These are phyloP conservation scores for Phytophthora aleatoria DNA, from an alignment of 352 stramenopile species.

Conservation along the genomic window DNA sequence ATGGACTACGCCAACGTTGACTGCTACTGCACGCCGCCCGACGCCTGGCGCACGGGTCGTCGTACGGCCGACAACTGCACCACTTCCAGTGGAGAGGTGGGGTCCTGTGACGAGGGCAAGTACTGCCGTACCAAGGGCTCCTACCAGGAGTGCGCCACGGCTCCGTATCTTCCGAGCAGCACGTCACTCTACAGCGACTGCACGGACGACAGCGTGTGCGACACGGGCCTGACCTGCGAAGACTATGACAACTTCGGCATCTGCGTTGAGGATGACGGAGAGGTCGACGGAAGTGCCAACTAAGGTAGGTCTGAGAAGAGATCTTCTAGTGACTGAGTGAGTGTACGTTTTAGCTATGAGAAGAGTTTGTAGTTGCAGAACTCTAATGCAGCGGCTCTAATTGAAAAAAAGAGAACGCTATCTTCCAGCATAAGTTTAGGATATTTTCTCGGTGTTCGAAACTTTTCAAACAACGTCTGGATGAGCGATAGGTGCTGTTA, in stretches of 20 bases:
- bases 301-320: not conserved
- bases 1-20: slow-evolving; percentile 48
- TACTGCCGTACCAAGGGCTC: slow-evolving; percentile 61
- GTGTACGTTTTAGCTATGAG: slow-evolving; percentile 22
- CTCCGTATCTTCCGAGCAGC: slow-evolving; percentile 47
- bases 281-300: slow-evolving; percentile 12
- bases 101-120: slow-evolving; percentile 47
- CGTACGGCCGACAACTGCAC: slow-evolving; percentile 38
- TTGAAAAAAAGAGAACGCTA: slow-evolving; percentile 1
- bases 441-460: slow-evolving; percentile 14
- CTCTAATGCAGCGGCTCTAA: slow-evolving; percentile 12
- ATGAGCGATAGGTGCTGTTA: not conserved
- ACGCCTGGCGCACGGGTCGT: slow-evolving; percentile 48
- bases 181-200: slow-evolving; percentile 54
- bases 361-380: not conserved
- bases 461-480: not conserved
- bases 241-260: slow-evolving; percentile 46
- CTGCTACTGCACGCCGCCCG: slow-evolving; percentile 55
- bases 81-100: slow-evolving; percentile 35
- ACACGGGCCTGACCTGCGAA: slow-evolving; percentile 43
- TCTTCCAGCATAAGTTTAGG: not conserved
- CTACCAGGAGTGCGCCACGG: slow-evolving; percentile 52
- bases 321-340: slow-evolving; percentile 6
- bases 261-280: slow-evolving; percentile 31
- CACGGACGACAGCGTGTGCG: slow-evolving; percentile 36